These are phyloP conservation scores for Cytospora piceae DNA, from an alignment of 2,329 filamentous ascomycete species.

Conservation along the genomic window DNA sequence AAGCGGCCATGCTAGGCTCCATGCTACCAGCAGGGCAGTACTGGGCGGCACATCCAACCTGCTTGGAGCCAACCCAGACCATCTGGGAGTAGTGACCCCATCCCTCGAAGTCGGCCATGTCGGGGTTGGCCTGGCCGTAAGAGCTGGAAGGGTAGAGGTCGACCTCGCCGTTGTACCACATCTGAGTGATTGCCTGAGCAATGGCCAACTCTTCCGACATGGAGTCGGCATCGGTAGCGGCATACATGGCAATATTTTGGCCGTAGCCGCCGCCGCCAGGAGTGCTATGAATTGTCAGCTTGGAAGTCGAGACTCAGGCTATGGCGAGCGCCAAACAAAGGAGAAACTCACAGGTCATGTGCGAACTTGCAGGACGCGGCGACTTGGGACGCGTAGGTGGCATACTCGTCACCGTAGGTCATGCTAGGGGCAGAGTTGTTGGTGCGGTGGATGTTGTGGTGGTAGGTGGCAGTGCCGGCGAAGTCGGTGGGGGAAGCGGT, in stretches of 20 bases:
- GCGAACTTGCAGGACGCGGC: constrained; percentile 71
- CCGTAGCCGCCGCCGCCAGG: constrained; percentile 71
- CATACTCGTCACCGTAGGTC: constrained; percentile 67
- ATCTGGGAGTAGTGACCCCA: constrained; percentile 81
- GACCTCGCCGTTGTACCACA: constrained; percentile 89
- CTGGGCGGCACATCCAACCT: constrained; percentile 65
- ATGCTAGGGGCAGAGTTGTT: constrained; percentile 76
- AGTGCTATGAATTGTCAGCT: constrained; percentile 42
- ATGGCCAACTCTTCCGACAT: constrained; percentile 60
- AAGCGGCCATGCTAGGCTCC: constrained; percentile 54
- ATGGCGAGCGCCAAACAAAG: background rate
- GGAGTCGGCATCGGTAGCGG: constrained; percentile 44
- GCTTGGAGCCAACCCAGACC: constrained; percentile 66
- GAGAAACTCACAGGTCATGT: constrained; percentile 71
- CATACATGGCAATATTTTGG: constrained; percentile 84
- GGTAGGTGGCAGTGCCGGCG: constrained; percentile 55
- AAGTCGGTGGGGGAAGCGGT: constrained; percentile 36
- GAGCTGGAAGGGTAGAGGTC: constrained; percentile 54
- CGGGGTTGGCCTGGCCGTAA: constrained; percentile 65
- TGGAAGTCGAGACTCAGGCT: background rate
- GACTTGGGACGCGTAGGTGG: constrained; percentile 63
- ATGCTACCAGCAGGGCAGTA: constrained; percentile 58
- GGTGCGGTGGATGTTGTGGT: constrained; percentile 85
- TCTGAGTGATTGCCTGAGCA: constrained; percentile 71
- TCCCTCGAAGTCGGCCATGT: constrained; percentile 62